Evolutionary conservation across 352 stramenopile species (phyloP), one percentile per base, ranked within the genome.

Genomic region (Pythium chondricola): DNA sequence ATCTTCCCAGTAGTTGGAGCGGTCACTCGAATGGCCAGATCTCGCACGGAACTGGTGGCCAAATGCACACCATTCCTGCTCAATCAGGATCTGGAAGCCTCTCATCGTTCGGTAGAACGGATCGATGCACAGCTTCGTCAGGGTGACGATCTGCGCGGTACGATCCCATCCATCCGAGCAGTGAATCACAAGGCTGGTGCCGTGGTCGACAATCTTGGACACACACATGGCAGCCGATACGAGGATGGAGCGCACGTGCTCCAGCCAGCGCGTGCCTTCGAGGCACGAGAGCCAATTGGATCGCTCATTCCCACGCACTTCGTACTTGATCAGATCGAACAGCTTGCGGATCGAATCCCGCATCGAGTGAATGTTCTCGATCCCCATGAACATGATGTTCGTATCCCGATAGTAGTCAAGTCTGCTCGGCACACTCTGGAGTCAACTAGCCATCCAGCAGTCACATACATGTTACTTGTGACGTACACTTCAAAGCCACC

Each of bases 301-400:
- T 26, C 74, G 66, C 46, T 94, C 80, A 24, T 85, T 84, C 25
- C 80, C 80, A 80, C 0, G 89, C 94, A 58, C 98, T 90, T 40
- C 96, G 45, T 89, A 77, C 65, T 91, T 94, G 48, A 92, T 85
- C 35, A 92, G 52, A 48, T 94, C 82, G 56, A 84, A 86, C 3
- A 88, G 63, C 53, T 86, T 85, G 29, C 74, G 77, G 26, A 88
- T 79, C 22, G 81, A 85, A 75, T 93, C 83, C 20, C 76, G 93
- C 73, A 99, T 98, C 47, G 95, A 95, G 78, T 99, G 96, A 56
- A 99, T 99, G 64, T 99, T 99, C 13, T 88, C 93, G 58, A 99
- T 99, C 18, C 96, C 95, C 80, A 97, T 96, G 68, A 99, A 99
- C 47, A 97, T 90, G 38, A 99, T 85, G 73, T 67, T 75, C 4